Percentiles rank a stretch among this genome's conserved stretches.
Conservation (phyloP, 106 monocot genomes). For the Acorus calamus region DNA sequence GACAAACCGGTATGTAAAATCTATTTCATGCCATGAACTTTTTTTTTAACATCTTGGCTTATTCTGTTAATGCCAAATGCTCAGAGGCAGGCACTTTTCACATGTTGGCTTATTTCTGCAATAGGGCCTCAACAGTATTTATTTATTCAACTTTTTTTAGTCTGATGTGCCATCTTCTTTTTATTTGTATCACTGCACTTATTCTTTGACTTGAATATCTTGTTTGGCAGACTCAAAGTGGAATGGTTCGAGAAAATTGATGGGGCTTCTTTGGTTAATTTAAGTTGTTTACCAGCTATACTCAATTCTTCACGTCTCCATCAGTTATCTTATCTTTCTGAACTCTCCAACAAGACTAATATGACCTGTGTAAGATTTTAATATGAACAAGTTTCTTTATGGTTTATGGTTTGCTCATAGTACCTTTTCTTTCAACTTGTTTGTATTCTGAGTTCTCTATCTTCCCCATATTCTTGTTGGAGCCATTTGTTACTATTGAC, state of each 20-base stretch:
- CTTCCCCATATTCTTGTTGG: too few species aligned
- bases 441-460: too few species aligned
- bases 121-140: not conserved
- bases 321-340: constrained; percentile 44
- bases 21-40: too few species aligned
- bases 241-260: constrained; percentile 73
- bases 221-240: constrained; percentile 55
- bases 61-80: too few species aligned
- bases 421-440: too few species aligned
- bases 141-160: too few species aligned
- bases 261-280: constrained; percentile 46
- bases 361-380: constrained; percentile 49
- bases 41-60: too few species aligned
- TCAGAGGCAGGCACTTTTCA: too few species aligned
- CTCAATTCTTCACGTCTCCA: constrained; percentile 92
- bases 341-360: constrained; percentile 30
- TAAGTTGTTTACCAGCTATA: constrained; percentile 75
- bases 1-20: constrained; percentile 39
- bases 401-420: not conserved
- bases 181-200: not conserved
- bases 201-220: not conserved
- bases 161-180: not conserved
- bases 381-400: not conserved
- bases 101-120: too few species aligned
- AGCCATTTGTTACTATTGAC: too few species aligned